Base-by-base conservation (phyloP, 1,139 yeast genomes). In the Saccharomyces hybrid region DNA sequence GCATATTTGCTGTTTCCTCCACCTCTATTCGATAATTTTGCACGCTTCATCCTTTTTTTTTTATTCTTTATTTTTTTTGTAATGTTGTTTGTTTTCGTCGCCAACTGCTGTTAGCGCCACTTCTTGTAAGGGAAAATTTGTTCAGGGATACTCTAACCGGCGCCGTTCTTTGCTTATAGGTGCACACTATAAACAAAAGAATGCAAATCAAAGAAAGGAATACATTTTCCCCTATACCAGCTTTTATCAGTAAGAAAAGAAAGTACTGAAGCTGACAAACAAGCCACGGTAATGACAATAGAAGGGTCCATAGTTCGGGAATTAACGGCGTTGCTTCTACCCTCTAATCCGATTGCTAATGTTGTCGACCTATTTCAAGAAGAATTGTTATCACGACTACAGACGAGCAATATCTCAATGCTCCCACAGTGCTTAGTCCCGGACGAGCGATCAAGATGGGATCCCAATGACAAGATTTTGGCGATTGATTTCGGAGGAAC, bases 401-500 rank as follows among this genome's bases (percentile, higher is more conserved):
- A 53, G 11, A 54, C 53, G n/a, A 61, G 65, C 50, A 34, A 50
- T 5, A 50, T 48, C 19, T 62, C 69, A 0, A 66, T 65, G 69
- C 52, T 66, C 8, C 61, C 54, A 53, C 47, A 49, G 51, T 41
- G 53, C 51, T 38, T 24, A 12, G 28, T 24, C 34, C 29, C 55
- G 38, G 16, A 14, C 28, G 27, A 38, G 1, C 38, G 50, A 44
- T 24, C 49, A 46, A 41, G 53, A 50, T 44, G 47, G 48, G 26
- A 52, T 54, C 46, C 44, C 29, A 28, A 28, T 1, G 47, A 42
- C 46, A 44, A 27, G 27, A 47, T 54, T 32, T 50, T 65, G 21
- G 62, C 68, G 2, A 59, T 65, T 34, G 70, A 66, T 57, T 59
- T 65, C 55, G 70, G 70, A 21, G 70, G 70, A 6, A 63, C 65